Conservation (phyloP, 306 rosid species). For the Ceratonia siliqua region DNA sequence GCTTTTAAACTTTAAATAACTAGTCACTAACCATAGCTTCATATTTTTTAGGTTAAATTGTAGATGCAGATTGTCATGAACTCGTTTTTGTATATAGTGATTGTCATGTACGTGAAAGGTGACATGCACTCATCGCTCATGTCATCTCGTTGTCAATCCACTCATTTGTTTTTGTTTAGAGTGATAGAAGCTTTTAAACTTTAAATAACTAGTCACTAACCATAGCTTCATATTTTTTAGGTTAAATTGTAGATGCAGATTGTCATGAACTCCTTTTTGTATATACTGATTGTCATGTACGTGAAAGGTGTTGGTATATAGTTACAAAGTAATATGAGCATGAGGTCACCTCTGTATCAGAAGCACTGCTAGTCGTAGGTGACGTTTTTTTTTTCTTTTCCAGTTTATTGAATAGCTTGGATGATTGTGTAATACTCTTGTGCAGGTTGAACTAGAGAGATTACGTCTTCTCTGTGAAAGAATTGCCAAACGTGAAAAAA, state of each 20-base stretch:
- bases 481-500: constrained; percentile 89
- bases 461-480: constrained; percentile 95
- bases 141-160: not conserved
- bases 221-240: not conserved
- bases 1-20: not conserved
- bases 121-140: too few relatives aligned
- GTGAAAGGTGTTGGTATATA: not conserved
- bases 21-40: not conserved
- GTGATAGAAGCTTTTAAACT: not conserved
- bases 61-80: not conserved
- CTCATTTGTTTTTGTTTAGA: not conserved
- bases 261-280: not conserved
- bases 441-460: constrained; percentile 95
- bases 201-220: not conserved
- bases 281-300: not conserved
- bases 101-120: not conserved
- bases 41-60: not conserved
- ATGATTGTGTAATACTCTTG: constrained; percentile 32
- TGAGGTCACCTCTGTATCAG: not conserved
- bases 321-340: not conserved
- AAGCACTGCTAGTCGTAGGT: not conserved
- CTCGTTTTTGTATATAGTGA: not conserved
- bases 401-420: constrained; percentile 6
- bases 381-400: not conserved
- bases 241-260: not conserved